Conservation (phyloP, 2,329 filamentous ascomycete genomes). For the Fusarium sacchari region DNA sequence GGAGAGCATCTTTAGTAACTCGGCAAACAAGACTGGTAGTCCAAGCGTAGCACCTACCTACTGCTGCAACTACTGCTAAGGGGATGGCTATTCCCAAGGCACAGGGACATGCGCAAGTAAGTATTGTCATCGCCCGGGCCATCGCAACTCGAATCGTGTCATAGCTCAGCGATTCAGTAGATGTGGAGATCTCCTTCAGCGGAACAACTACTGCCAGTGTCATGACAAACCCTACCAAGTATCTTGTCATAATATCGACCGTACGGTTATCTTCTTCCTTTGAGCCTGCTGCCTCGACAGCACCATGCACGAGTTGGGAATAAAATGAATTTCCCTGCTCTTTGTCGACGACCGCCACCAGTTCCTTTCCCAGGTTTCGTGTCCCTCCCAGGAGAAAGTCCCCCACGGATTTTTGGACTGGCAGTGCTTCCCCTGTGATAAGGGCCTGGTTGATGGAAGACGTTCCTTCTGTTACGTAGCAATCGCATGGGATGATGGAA, state of each 20-base stretch:
- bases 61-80: background rate
- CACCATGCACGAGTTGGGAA: background rate
- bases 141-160: background rate
- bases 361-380: background rate
- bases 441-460: background rate
- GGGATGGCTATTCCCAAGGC: background rate
- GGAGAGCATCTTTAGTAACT: rapidly evolving
- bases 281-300: background rate
- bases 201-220: background rate
- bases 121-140: background rate
- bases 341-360: background rate
- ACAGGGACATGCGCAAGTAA: background rate
- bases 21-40: rapidly evolving
- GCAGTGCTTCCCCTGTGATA: background rate
- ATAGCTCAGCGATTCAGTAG: background rate
- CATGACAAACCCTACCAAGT: background rate
- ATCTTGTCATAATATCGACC: background rate
- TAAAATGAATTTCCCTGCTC: background rate
- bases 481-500: background rate
- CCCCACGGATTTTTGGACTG: background rate
- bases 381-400: background rate
- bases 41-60: background rate
- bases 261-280: background rate
- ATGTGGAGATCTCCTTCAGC: background rate
- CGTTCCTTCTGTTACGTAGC: background rate